Conservation (phyloP, 495 filamentous ascomycete species). For the Talaromyces adpressus region DNA sequence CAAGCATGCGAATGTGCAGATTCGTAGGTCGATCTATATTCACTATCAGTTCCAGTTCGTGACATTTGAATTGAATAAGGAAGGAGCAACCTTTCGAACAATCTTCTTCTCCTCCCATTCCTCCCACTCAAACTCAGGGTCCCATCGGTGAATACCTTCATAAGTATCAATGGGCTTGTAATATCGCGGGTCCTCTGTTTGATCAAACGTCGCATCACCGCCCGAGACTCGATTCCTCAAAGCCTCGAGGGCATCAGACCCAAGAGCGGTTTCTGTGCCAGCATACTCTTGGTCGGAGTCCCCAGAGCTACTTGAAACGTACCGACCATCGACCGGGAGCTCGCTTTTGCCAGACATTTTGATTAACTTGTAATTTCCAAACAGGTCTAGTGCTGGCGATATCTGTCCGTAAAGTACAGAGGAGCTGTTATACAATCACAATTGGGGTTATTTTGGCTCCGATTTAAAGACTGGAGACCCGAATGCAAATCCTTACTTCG, state of each 20-base stretch:
- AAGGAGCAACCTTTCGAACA: constrained; percentile 49
- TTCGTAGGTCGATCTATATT: constrained; percentile 43
- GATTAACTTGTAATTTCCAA: no score
- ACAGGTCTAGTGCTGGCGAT: background rate
- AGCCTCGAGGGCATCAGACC: background rate
- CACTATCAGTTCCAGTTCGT: background rate
- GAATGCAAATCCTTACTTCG: background rate
- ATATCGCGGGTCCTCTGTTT: constrained; percentile 33
- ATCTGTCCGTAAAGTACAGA: background rate
- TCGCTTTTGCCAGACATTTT: background rate
- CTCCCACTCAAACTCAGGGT: constrained; percentile 65
- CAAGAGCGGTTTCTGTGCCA: constrained; percentile 12
- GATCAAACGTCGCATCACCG: constrained; percentile 27
- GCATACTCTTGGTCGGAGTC: background rate
- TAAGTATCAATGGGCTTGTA: constrained; percentile 57
- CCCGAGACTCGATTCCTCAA: background rate
- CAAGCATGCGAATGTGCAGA: constrained; percentile 61
- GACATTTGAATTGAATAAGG: background rate
- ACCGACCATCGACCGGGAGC: background rate
- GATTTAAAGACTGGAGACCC: background rate
- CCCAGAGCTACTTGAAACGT: background rate
- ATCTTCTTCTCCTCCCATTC: constrained; percentile 61
- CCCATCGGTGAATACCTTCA: constrained; percentile 69
- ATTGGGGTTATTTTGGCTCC: background rate
- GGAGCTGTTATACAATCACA: background rate